Evolutionary conservation across 805 yeast species (phyloP).

Genomic region (Millerozyma acaciae): DNA sequence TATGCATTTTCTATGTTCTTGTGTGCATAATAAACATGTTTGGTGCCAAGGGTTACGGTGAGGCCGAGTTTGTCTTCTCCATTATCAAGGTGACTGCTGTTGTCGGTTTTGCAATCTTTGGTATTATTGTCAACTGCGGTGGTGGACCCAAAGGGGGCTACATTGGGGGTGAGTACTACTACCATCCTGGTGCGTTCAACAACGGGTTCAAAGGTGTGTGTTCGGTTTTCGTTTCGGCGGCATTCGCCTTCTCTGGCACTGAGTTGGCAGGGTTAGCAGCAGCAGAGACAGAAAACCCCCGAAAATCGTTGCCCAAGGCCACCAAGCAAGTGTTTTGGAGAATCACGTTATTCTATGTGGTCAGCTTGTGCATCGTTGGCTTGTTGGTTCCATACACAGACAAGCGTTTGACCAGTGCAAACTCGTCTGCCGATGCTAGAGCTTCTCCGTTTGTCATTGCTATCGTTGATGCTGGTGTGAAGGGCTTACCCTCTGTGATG

Average conservation of each 20-base stretch:
- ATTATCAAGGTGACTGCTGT: constrained; percentile 60
- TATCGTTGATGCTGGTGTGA: constrained; percentile 31
- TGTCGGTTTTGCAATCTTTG: constrained; percentile 54
- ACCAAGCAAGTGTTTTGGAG: constrained; percentile 43
- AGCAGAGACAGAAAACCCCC: constrained; percentile 38
- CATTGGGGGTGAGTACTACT: constrained; percentile 50
- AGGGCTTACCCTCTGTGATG: constrained; percentile 37
- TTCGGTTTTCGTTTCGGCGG: constrained; percentile 39
- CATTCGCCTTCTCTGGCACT: constrained; percentile 40
- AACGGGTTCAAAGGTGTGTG: constrained; percentile 42
- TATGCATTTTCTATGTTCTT: constrained; percentile 47
- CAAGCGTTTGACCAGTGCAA: constrained; percentile 19
- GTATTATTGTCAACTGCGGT: constrained; percentile 38
- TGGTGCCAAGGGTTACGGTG: constrained; percentile 59
- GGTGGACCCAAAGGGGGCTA: constrained; percentile 49
- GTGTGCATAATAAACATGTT: constrained; percentile 44
- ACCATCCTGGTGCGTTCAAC: constrained; percentile 52
- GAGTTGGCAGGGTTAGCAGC: constrained; percentile 41
- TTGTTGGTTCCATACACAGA: constrained; percentile 50
- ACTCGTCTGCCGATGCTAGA: constrained; percentile 19
- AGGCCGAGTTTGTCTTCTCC: constrained; percentile 63
- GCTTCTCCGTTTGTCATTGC: constrained; percentile 40
- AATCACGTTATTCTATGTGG: constrained; percentile 38
- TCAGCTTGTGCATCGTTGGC: constrained; percentile 46
- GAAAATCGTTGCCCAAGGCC: constrained; percentile 36